A percentile compares a stretch with the other conserved stretches of the same genome.
These are phyloP conservation scores for Orobanche coerulescens DNA, from an alignment of 257 asterid genomes.

Conservation along the genomic window DNA sequence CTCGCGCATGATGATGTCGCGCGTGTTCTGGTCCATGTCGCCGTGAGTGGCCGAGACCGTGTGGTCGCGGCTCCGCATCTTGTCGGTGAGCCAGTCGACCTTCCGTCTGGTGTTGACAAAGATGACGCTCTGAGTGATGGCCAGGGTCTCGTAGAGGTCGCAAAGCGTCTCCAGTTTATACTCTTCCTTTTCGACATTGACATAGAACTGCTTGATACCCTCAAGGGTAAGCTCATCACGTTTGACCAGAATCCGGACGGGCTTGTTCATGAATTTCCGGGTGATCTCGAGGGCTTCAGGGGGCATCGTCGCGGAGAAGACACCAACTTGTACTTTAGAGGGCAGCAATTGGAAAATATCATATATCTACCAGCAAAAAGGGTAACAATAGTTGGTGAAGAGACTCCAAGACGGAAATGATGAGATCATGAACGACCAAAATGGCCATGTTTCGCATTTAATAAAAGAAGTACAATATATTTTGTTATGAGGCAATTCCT, in stretches of 20 bases:
- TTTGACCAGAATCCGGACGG: slow-evolving; percentile 66
- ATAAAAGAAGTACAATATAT: no score
- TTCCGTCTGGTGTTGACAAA: slow-evolving; percentile 74
- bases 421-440: background rate
- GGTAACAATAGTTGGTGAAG: background rate
- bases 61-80: slow-evolving; percentile 66
- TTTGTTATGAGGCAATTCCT: no score
- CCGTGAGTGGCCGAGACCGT: slow-evolving; percentile 80
- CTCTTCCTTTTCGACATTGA: slow-evolving; percentile 69
- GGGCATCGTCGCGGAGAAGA: slow-evolving; percentile 77
- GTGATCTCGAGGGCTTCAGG: slow-evolving; percentile 84
- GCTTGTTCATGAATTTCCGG: slow-evolving; percentile 68
- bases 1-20: slow-evolving; percentile 79
- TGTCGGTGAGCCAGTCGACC: slow-evolving; percentile 82
- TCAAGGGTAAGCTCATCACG: slow-evolving; percentile 76
- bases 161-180: slow-evolving; percentile 76
- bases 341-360: slow-evolving; percentile 78
- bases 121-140: slow-evolving; percentile 71
- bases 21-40: slow-evolving; percentile 80
- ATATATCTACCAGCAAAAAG: slow-evolving; percentile 39
- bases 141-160: slow-evolving; percentile 66
- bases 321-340: slow-evolving; percentile 64
- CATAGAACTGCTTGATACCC: slow-evolving; percentile 71
- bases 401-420: background rate
- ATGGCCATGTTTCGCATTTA: no score